These are phyloP conservation scores for Escovopsis sp. DNA, from an alignment of 2,329 filamentous ascomycete genomes.

Conservation along the genomic window DNA sequence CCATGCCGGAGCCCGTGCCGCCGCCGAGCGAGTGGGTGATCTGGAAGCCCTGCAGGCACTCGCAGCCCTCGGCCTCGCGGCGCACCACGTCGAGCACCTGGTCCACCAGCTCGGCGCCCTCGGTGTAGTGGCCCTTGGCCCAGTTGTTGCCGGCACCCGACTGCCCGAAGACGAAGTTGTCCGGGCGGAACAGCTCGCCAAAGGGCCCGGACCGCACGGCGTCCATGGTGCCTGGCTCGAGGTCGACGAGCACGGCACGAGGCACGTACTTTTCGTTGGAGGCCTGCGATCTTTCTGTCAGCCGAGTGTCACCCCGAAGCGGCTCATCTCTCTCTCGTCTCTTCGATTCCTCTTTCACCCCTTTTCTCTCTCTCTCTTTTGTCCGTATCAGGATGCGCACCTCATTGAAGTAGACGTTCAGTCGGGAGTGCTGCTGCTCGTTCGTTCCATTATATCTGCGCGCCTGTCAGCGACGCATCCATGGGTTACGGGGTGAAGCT, in stretches of 20 bases:
- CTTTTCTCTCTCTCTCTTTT: too few relatives aligned
- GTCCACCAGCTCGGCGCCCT: slow-evolving; percentile 97
- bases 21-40: slow-evolving; percentile 99
- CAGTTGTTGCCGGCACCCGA: slow-evolving; percentile 99
- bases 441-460: slow-evolving; percentile 79
- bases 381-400: too few relatives aligned
- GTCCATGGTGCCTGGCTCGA: slow-evolving; percentile 99
- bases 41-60: slow-evolving; percentile 99
- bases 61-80: slow-evolving; percentile 93
- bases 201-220: slow-evolving; percentile 96
- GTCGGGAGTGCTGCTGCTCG: slow-evolving; percentile 96
- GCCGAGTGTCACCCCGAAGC: too few relatives aligned
- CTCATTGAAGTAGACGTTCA: slow-evolving; percentile 98
- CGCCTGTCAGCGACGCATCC: neutral
- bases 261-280: slow-evolving; percentile 98
- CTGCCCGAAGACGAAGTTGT: slow-evolving; percentile 99
- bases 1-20: slow-evolving; percentile 99
- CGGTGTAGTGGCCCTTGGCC: slow-evolving; percentile 99
- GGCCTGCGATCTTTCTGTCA: slow-evolving; percentile 38
- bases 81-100: slow-evolving; percentile 95
- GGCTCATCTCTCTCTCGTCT: neutral
- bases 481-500: too few relatives aligned
- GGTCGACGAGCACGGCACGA: slow-evolving; percentile 95
- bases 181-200: slow-evolving; percentile 95
- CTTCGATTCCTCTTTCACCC: too few relatives aligned